Evolutionary conservation across 139 green algal genomes (phyloP).

Genomic region (Chloropicon primus): DNA sequence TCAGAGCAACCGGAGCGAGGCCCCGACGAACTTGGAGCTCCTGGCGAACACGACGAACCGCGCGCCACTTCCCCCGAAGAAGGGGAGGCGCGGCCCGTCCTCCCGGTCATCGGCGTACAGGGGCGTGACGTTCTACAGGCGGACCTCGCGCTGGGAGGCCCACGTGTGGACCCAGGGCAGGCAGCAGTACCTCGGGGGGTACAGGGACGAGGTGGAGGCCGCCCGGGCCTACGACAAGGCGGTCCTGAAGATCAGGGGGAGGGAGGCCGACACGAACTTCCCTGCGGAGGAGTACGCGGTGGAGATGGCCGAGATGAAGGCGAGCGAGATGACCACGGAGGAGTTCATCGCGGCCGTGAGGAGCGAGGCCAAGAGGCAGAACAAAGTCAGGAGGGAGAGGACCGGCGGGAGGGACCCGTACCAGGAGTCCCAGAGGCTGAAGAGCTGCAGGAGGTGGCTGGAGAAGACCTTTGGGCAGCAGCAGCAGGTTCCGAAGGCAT

Average conservation of each 20-base stretch:
- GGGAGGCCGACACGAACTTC: constrained; percentile 1
- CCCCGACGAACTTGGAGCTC: no score
- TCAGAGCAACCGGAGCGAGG: no score
- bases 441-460: background rate
- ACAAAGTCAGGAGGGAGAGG: background rate
- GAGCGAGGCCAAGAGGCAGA: background rate
- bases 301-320: background rate
- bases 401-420: background rate
- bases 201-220: background rate
- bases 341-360: background rate
- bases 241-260: background rate
- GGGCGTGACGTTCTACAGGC: constrained; percentile 1
- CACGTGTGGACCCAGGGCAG: background rate
- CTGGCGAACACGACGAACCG: background rate
- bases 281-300: background rate
- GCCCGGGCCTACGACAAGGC: constrained; percentile 6
- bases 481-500: no score
- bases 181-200: background rate
- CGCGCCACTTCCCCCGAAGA: background rate
- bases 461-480: background rate
- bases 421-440: background rate
- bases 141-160: background rate
- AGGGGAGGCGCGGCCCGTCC: no score
- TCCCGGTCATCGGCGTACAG: background rate
- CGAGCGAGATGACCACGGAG: background rate